Conservation (phyloP, 2,329 filamentous ascomycete genomes). For the Colletotrichum karsti region DNA sequence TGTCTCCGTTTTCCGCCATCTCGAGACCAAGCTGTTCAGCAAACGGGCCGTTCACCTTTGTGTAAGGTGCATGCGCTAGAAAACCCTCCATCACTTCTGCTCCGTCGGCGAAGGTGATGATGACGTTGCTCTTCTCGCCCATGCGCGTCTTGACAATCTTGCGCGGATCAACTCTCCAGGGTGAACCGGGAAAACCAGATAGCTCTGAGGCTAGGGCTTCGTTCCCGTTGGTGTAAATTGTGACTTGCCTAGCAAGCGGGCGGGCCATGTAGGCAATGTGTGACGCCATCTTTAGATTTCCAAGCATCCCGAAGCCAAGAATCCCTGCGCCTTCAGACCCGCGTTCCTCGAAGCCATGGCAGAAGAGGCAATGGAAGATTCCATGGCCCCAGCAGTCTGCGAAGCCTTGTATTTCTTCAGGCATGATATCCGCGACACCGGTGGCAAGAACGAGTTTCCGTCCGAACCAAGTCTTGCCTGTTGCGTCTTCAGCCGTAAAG, state of each 20-base stretch:
- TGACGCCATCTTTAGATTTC: constrained; percentile 39
- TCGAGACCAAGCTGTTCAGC: constrained; percentile 54
- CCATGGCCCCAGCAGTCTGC: constrained; percentile 61
- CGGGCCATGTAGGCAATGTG: constrained; percentile 53
- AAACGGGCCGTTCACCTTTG: constrained; percentile 50
- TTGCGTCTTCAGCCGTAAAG: constrained; percentile 49
- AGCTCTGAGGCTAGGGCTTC: constrained; percentile 40
- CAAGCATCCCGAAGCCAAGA: constrained; percentile 49
- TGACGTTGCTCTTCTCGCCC: constrained; percentile 35
- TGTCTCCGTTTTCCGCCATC: constrained; percentile 48
- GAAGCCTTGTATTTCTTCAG: constrained; percentile 59
- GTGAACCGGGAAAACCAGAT: constrained; percentile 37
- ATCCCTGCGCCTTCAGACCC: constrained; percentile 54
- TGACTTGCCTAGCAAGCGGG: constrained; percentile 52
- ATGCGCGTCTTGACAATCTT: constrained; percentile 40
- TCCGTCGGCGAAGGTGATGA: constrained; percentile 50
- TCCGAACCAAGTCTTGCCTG: constrained; percentile 53
- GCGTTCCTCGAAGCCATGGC: constrained; percentile 67
- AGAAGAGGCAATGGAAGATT: constrained; percentile 68
- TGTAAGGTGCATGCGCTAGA: constrained; percentile 45
- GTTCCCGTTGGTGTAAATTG: constrained; percentile 60
- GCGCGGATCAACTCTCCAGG: constrained; percentile 47
- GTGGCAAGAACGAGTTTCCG: constrained; percentile 64
- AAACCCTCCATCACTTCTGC: constrained; percentile 46
- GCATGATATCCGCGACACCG: constrained; percentile 60